These are phyloP conservation scores for Lentinula raphanica DNA, from an alignment of 768 basidiomycete species.

Conservation along the genomic window DNA sequence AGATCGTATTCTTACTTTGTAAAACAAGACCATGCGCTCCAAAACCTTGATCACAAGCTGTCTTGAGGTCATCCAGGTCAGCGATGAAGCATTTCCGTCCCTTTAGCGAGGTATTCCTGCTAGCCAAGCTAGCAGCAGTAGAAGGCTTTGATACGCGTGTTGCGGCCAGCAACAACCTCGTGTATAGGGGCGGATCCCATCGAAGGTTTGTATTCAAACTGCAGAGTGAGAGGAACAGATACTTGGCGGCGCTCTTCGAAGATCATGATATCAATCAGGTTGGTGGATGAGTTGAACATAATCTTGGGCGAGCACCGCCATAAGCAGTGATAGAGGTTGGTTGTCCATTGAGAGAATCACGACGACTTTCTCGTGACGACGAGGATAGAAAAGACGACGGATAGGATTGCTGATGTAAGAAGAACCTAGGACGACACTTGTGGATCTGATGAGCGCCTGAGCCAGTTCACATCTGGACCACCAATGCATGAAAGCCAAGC, in stretches of 20 bases:
- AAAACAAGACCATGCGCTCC: conserved; percentile 32
- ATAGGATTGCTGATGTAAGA: conserved; percentile 88
- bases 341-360: conserved; percentile 40
- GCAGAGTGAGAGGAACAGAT: conserved; percentile 74
- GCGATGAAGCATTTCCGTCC: conserved; percentile 81
- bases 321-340: conserved; percentile 61
- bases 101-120: conserved; percentile 49
- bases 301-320: conserved; percentile 80
- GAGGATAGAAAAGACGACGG: conserved; percentile 79
- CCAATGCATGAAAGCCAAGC: conserved; percentile 84
- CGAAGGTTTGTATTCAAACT: conserved; percentile 83
- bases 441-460: conserved; percentile 76
- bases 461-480: conserved; percentile 80
- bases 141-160: conserved; percentile 89
- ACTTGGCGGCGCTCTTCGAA: conserved; percentile 77
- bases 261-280: conserved; percentile 65
- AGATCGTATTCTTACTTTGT: conserved; percentile 25
- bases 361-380: conserved; percentile 72
- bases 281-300: conserved; percentile 45
- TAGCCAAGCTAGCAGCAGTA: conserved; percentile 76
- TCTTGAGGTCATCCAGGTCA: conserved; percentile 62
- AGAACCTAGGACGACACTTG: conserved; percentile 81
- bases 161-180: conserved; percentile 78
- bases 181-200: conserved; percentile 91
- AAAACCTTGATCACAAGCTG: conserved; percentile 30